Percentiles rank a stretch among this genome's conserved stretches.
phyloP scores from a whole-genome alignment of 2,329 filamentous ascomycete species.

The Biscogniauxia marginata region DNA sequence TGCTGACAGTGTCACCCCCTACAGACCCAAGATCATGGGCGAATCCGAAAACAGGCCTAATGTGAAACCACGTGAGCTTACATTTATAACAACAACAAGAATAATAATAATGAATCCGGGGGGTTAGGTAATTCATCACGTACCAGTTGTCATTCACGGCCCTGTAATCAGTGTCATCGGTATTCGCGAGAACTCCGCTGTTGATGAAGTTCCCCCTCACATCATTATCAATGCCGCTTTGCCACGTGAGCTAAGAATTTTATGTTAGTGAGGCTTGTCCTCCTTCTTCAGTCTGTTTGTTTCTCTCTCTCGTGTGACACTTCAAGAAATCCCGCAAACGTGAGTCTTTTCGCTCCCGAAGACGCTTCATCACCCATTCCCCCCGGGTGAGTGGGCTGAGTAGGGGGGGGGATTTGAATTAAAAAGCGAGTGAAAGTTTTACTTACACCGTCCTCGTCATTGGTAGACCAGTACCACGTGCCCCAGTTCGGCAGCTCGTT shows the following conservation, averaged over 20 bases:
- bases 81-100: neutral
- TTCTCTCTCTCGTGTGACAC: neutral
- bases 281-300: neutral
- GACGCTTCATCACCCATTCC: neutral
- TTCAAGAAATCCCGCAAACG: neutral
- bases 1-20: slow-evolving; percentile 36
- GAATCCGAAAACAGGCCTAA: slow-evolving; percentile 78
- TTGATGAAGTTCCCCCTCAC: slow-evolving; percentile 66
- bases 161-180: slow-evolving; percentile 64
- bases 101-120: neutral
- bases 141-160: slow-evolving; percentile 62
- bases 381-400: neutral
- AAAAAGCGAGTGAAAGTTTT: neutral
- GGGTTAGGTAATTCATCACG: neutral
- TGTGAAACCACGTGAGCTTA: slow-evolving; percentile 4
- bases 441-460: slow-evolving; percentile 47
- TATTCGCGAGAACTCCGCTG: slow-evolving; percentile 61
- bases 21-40: slow-evolving; percentile 57
- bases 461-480: slow-evolving; percentile 67
- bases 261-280: slow-evolving; percentile 9
- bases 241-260: slow-evolving; percentile 59
- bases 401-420: too few relatives aligned
- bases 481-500: slow-evolving; percentile 79
- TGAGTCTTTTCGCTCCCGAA: neutral
- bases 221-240: slow-evolving; percentile 65